phyloP scores from a whole-genome alignment of 1,284 basidiomycete species.

The Sporisorium sorghi region DNA sequence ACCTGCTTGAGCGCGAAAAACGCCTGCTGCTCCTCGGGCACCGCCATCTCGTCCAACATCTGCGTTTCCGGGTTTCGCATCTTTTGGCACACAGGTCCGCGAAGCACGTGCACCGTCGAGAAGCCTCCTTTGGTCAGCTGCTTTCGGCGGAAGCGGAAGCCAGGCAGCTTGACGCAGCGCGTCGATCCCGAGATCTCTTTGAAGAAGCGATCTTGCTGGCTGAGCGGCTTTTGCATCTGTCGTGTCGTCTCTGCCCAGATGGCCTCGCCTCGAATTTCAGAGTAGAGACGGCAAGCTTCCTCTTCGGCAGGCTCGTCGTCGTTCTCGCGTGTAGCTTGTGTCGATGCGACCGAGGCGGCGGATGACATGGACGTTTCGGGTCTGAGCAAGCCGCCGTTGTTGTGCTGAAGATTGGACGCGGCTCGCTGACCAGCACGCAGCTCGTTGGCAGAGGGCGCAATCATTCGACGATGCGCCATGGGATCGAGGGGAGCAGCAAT shows the following conservation, averaged over 20 bases:
- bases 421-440: conserved; percentile 29
- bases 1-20: conserved; percentile 69
- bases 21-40: conserved; percentile 61
- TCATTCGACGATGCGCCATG: conserved; percentile 31
- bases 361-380: conserved; percentile 8
- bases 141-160: conserved; percentile 61
- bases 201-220: conserved; percentile 33
- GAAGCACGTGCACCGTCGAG: conserved; percentile 65
- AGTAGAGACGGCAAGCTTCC: conserved; percentile 32
- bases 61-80: conserved; percentile 39
- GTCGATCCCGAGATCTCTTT: conserved; percentile 41
- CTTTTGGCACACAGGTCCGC: conserved; percentile 55
- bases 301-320: conserved; percentile 38
- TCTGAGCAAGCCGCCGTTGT: conserved; percentile 15
- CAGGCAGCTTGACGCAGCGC: conserved; percentile 55
- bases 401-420: conserved; percentile 9
- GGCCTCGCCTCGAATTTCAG: conserved; percentile 42
- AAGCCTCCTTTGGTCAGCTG: conserved; percentile 65
- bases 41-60: conserved; percentile 44
- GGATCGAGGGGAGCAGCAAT: conserved; percentile 38
- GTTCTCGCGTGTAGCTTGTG: conserved; percentile 8
- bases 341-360: conserved; percentile 9
- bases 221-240: conserved; percentile 39
- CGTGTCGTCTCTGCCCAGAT: conserved; percentile 54
- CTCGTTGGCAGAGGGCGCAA: conserved; percentile 30